Base-by-base conservation (phyloP, 306 rosid genomes). In the Ziziphus jujuba region DNA sequence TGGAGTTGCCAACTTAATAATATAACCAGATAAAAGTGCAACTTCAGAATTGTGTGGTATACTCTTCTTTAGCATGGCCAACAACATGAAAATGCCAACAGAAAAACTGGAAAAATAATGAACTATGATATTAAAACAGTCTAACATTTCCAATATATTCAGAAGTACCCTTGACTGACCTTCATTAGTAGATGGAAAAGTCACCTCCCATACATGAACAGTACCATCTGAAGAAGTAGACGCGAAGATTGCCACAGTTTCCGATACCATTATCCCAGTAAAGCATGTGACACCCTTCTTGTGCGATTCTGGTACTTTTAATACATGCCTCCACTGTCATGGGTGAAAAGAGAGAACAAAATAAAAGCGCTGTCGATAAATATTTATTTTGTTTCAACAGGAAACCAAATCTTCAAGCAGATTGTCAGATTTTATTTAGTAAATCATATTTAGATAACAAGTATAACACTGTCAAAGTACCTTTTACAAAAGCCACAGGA, bases 281-380 rank as follows among this genome's bases (percentile, higher is more conserved):
- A 90, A 85, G 82, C 99, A 93, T 9, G 99, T 93, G 77, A 90
- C 93, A 65, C 99, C 99, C 79, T 88, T 90, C 76, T 85, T 86
- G 87, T 93, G 97, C 51, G 81, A 88, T 71, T 79, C 79, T 17
- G 96, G 95, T 61, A 87, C 64, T 77, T 82, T 92, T 24, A 80
- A 48, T 75, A 85, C 89, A 63, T 84, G 75, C 77, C 92, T 88
- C 99, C 97, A 93, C 97, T 93, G 69, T 23, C 19, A 67, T 35
- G 73, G 23, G 65, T 21, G 16, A 17, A 67, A 50, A 38, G 12
- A 25, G 36, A 45, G 53, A 63, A 63, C 19, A 25, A 20, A 9
- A 63, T 35, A 28, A 63, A 55, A 7, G 23, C 72, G 28, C n/a
- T 17, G 45, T 40, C 2, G 13, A 10, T 40, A 40, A n/a, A 6